Evolutionary conservation across 2,329 filamentous ascomycete species (phyloP), one percentile per base, ranked within the genome.

Genomic region (Zymoseptoria ardabiliae): DNA sequence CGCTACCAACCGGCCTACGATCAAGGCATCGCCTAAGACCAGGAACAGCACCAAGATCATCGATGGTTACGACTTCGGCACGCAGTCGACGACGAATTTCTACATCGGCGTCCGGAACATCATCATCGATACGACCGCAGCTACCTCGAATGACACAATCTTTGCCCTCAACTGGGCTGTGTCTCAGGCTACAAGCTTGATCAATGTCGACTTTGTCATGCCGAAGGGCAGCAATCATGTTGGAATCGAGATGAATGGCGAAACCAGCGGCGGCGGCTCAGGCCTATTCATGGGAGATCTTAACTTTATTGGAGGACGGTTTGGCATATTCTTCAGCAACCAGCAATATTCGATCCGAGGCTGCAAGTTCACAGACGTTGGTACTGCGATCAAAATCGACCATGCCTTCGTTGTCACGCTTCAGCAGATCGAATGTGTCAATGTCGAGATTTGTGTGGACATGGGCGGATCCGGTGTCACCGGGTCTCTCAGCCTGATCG

Each of bases 1-100:
- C 77, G 85, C 87, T 52, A 68, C 82, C 66, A 78, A 82, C 62
- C 75, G 85, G 8, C 91, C 92, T 0, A 87, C 86, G 0, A 80
- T 97, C 74, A 67, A 64, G 57, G 76, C 76, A 22, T 96, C 70
- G 2, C 49, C 57, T 10, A 50, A 55, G 11, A 57, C 61, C 52
- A 61, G 54, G 48, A 65, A 64, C 41, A 57, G 60, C n/a, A 65
- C 63, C 7, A 55, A 61, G 8, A 50, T 66, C 8, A 61, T 69
- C 25, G 63, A 64, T 23, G 68, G 59, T 17, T 65, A 63, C 30
- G 68, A 69, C 50, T 65, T 64, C 25, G 63, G 61, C 21, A 58
- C 60, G 53, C 61, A 70, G n/a, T 61, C 57, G n/a, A 65, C 61
- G 25, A 63, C 56, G 9, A 70, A 68, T 49, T 72, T 72, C 63